Evolutionary conservation across 331 rosid genomes (phyloP), one percentile per base, ranked within the genome.

Genomic region (Malus hybrid): DNA sequence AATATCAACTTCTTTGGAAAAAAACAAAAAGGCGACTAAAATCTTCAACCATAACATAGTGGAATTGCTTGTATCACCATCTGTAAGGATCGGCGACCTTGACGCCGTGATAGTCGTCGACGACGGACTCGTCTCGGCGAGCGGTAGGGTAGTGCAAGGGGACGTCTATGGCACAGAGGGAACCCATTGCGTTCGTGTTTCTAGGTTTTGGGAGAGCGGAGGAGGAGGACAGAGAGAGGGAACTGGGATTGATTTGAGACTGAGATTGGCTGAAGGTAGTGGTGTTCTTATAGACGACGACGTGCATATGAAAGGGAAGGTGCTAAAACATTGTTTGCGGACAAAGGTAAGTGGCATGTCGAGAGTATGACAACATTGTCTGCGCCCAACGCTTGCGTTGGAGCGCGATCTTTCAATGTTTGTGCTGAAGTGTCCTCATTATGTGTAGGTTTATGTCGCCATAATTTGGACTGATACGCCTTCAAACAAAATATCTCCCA

Each of bases 41-140:
- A 11, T 74, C 15, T 46, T 46, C 53, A 46, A 13, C 53, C 2
- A 2, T 50, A 50, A 5, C 0, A 5, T 5, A 50, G 9, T 16
- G 29, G 29, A 20, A 5, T 57, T 34, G 50, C 18, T 36, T 12
- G 19, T 3, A 1, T 2, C 5, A 91, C 98, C 97, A 91, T 79
- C 98, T 86, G 42, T 94, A 90, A 65, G 98, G 98, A 57, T 94
- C 98, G 4, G 88, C 75, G 71, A 94, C 67, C 62, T 81, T 81
- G 73, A 87, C 82, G 56, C 98, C 98, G 44, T 91, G 93, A 75
- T 87, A 93, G 75, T 91, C 90, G 5, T 94, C 97, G 42, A 91
- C 55, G 68, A 94, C 82, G 18, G 97, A 84, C 56, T 84, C 91
- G 64, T 93, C 98, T 74, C 98, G 78, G 67, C 87, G 90, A 78